Evolutionary conservation across 441 rosid genomes (phyloP), one percentile per base, ranked within the genome.

Genomic region (Gossypium schwendimanii): DNA sequence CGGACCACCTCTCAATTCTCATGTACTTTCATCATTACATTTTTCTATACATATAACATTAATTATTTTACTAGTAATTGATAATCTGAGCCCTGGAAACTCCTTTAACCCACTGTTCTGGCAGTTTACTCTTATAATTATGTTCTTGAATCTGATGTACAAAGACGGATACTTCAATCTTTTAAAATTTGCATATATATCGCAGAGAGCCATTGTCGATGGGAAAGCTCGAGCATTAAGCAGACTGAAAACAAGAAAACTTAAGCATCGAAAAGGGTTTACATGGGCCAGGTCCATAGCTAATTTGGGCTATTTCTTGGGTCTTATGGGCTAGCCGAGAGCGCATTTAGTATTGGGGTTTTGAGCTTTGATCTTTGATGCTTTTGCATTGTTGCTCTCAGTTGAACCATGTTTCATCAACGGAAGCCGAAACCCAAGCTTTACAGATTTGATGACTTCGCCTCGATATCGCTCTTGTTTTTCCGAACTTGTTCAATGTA

Each of bases 401-500:
- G 23, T 24, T 66, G 57, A 45, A 65, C 41, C 3, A 66, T 66
- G 70, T 23, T 45, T 45, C 33, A 45, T 65, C 70, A 59, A 14
- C 20, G 20, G 28, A 65, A 47, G 12, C 26, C 20, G 3, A 45
- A 45, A 14, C 36, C 12, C 55, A 45, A 14, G 33, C 18, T 45
- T 45, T 20, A 33, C 28, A 5, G 72, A 17, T 57, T 74, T 81
- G 70, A 88, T 78, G 86, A 77, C 21, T 75, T 84, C 50, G 21
- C 62, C 79, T 26, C 81, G 64, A 50, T 61, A 75, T 57, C 80
- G 82, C 28, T 74, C 82, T 45, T 78, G 86, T n/a, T 83, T 81
- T 72, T 77, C 79, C 69, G 81, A 75, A 6, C 83, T 93, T 11
- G 52, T 80, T 24, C 77, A 77, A 69, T 82, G 36, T 75, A 83